Evolutionary conservation across 1,284 basidiomycete genomes (phyloP), one percentile per base, ranked within the genome.

Genomic region (Moniliophthora roreri): DNA sequence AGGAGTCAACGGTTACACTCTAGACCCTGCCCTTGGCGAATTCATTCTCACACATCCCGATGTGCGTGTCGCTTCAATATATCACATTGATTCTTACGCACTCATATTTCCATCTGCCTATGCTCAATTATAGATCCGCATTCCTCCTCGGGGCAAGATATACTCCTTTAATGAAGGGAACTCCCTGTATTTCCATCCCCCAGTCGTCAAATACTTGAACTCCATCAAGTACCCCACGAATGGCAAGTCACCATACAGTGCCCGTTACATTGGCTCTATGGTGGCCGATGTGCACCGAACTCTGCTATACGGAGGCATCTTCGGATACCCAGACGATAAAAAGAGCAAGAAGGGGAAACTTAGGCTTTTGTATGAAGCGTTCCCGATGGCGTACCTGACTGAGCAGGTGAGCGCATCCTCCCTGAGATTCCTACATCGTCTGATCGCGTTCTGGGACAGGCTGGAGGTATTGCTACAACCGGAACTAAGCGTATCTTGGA

Each of bases 81-180:
- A n/a, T n/a, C n/a, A n/a, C n/a, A n/a, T n/a, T n/a, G n/a, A n/a
- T n/a, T n/a, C n/a, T n/a, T n/a, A n/a, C n/a, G n/a, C n/a, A n/a
- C n/a, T n/a, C n/a, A n/a, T n/a, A n/a, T 20, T 38, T 41, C 8
- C 47, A 40, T 40, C 49, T 48, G 54, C 41, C 60, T 56, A 6
- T 15, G 42, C 44, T 23, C 46, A 8, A 40, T 44, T 50, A 32
- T 63, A 91, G 89, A 99, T 99, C 73, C 83, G 85, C 70, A 91
- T 99, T 61, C 97, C 97, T 5, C 63, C 84, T 21, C 88, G 97
- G 53, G 97, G 97, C 62, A 99, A 99, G 79, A 99, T 99, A 68
- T 99, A 99, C 79, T 98, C 95, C 16, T 96, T 98, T 82, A 99
- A 99, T 75, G 97, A 99, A 76, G 96, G 96, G 60, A 99, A 99